These are phyloP conservation scores for Erythrobasidium hasegawianum DNA, from an alignment of 1,284 basidiomycete genomes.

Conservation along the genomic window DNA sequence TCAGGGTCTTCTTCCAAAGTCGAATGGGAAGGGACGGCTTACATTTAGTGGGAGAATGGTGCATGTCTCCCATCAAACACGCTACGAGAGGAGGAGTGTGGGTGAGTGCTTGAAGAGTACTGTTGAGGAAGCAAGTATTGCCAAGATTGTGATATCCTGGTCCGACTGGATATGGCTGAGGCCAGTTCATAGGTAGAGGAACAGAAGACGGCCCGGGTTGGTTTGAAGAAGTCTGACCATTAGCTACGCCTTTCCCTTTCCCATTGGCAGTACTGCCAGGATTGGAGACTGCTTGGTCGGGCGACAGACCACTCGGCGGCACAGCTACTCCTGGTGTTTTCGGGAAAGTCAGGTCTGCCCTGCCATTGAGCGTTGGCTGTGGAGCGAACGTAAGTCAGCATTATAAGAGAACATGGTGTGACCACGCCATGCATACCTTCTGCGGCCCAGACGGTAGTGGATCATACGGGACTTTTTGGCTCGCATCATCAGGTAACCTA, in stretches of 20 bases:
- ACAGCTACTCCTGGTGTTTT: neutral
- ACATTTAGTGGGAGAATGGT: constrained; percentile 58
- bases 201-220: constrained; percentile 15
- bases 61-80: constrained; percentile 54
- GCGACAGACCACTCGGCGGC: neutral
- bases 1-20: no score
- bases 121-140: constrained; percentile 97
- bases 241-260: constrained; percentile 22
- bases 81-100: constrained; percentile 87
- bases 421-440: neutral
- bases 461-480: constrained; percentile 31
- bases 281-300: neutral
- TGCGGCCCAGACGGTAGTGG: constrained; percentile 9
- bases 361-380: constrained; percentile 1
- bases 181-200: constrained; percentile 43
- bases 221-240: neutral
- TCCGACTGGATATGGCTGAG: constrained; percentile 51
- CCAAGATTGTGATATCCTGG: constrained; percentile 81
- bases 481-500: constrained; percentile 7
- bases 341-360: neutral
- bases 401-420: neutral
- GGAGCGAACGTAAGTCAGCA: neutral
- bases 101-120: constrained; percentile 85
- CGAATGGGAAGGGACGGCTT: constrained; percentile 50
- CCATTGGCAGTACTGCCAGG: no score